Evolutionary conservation across 345 rosid species (phyloP).

Genomic region (Syzygium aromaticum): DNA sequence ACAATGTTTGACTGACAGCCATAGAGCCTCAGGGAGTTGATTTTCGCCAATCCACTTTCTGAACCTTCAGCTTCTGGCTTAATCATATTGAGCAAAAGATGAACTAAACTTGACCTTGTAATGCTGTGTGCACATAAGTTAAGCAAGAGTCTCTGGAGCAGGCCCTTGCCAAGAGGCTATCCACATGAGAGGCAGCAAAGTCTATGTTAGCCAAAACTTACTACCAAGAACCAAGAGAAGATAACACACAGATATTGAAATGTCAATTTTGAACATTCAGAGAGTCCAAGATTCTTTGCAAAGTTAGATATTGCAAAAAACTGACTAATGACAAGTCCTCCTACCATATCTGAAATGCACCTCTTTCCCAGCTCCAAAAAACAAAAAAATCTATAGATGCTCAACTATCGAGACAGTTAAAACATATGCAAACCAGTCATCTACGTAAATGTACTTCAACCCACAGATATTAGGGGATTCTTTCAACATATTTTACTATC

Average conservation of each 20-base stretch:
- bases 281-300: neutral
- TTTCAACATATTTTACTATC: neutral
- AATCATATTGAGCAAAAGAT: conserved; percentile 69
- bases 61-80: conserved; percentile 79
- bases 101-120: conserved; percentile 68
- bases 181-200: conserved; percentile 3
- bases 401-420: neutral
- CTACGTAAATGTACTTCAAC: neutral
- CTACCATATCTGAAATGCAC: neutral
- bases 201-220: neutral
- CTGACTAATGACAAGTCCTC: neutral
- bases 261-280: neutral
- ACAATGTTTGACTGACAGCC: conserved; percentile 90
- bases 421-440: neutral
- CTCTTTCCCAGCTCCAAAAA: neutral
- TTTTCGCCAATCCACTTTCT: conserved; percentile 43
- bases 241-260: neutral
- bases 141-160: conserved; percentile 81
- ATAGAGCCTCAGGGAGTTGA: conserved; percentile 83
- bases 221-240: neutral
- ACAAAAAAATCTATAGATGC: neutral
- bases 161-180: conserved; percentile 93
- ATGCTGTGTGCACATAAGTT: conserved; percentile 79
- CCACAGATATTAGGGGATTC: neutral
- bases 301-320: neutral